Evolutionary conservation across 2,329 filamentous ascomycete genomes (phyloP).

Genomic region (Trichophyton schoenleinii): DNA sequence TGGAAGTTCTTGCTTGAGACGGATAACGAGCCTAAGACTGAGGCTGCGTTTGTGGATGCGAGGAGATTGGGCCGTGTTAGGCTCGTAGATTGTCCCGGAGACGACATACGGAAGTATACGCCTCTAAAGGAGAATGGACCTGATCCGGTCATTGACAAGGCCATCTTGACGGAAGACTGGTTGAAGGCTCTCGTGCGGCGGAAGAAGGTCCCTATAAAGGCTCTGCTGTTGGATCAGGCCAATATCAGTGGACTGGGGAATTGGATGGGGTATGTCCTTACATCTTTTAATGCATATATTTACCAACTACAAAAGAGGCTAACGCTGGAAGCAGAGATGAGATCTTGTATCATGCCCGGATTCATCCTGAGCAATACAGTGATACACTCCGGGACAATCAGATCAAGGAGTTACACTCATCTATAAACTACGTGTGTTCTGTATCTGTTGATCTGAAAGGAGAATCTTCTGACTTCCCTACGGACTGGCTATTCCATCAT

Average conservation of each 20-base stretch:
- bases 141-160: conserved; percentile 74
- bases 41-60: conserved; percentile 70
- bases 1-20: conserved; percentile 75
- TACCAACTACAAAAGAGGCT: not conserved
- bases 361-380: conserved; percentile 89
- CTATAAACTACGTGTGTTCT: conserved; percentile 66
- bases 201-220: conserved; percentile 79
- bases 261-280: conserved; percentile 60
- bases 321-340: conserved; percentile 52
- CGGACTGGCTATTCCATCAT: conserved; percentile 77
- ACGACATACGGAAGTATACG: conserved; percentile 59
- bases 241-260: conserved; percentile 90
- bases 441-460: conserved; percentile 65
- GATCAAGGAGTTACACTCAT: conserved; percentile 56
- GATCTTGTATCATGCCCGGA: conserved; percentile 71
- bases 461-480: conserved; percentile 72
- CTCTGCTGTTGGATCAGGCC: conserved; percentile 72
- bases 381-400: conserved; percentile 64
- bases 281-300: not conserved
- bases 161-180: conserved; percentile 64
- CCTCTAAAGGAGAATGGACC: conserved; percentile 88
- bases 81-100: conserved; percentile 65
- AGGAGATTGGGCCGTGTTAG: conserved; percentile 68
- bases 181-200: conserved; percentile 55
- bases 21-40: conserved; percentile 46